Evolutionary conservation across 1,284 basidiomycete genomes (phyloP).

Genomic region (Tremellales sp.): DNA sequence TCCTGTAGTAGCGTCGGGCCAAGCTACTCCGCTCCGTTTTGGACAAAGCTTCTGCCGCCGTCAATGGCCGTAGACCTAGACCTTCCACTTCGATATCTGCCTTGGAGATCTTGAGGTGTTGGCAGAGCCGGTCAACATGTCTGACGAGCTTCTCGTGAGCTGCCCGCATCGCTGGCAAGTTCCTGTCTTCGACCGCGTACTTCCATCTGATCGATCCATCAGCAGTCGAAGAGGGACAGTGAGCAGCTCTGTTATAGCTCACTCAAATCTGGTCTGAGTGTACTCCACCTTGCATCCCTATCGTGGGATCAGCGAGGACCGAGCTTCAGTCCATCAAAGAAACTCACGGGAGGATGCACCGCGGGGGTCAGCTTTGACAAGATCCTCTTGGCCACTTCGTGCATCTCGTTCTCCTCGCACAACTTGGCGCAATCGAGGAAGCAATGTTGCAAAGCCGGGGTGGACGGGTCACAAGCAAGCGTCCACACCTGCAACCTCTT

Average conservation of each 20-base stretch:
- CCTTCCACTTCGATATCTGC: constrained; percentile 16
- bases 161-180: constrained; percentile 3
- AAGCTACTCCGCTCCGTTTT: constrained; percentile 11
- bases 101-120: constrained; percentile 14
- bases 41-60: background rate
- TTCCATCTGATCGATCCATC: constrained; percentile 16
- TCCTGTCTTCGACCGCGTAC: constrained; percentile 10
- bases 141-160: constrained; percentile 17
- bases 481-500: constrained; percentile 39
- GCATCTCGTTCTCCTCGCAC: constrained; percentile 33
- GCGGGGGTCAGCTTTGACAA: constrained; percentile 22
- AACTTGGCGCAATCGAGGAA: constrained; percentile 40
- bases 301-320: background rate
- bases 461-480: constrained; percentile 30
- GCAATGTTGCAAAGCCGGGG: constrained; percentile 27
- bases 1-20: constrained; percentile 28
- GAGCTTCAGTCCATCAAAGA: background rate
- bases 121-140: constrained; percentile 21
- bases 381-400: constrained; percentile 27
- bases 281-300: constrained; percentile 41
- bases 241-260: constrained; percentile 25
- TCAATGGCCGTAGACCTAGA: constrained; percentile 23
- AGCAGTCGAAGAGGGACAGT: background rate
- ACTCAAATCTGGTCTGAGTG: constrained; percentile 34
- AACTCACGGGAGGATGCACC: constrained; percentile 24